Evolutionary conservation across 2,329 filamentous ascomycete genomes (phyloP).

Genomic region (Ascochyta pisi): DNA sequence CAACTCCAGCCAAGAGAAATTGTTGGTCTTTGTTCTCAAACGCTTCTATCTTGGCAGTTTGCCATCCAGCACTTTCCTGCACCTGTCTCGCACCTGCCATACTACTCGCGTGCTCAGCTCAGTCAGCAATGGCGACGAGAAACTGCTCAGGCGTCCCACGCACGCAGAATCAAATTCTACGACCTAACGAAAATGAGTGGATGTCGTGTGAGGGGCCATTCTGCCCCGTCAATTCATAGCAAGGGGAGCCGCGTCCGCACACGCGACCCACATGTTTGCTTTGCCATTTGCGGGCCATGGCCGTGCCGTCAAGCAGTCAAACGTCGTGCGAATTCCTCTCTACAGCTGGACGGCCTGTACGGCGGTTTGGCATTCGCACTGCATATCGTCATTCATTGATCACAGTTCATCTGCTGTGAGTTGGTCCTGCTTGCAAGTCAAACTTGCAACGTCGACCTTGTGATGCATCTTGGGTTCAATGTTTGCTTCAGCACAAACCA

Average conservation of each 20-base stretch:
- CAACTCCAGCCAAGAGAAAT: neutral
- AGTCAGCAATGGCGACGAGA: neutral
- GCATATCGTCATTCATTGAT: too few species aligned
- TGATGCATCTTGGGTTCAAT: too few species aligned
- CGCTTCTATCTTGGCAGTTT: neutral
- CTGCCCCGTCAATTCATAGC: conserved; percentile 1
- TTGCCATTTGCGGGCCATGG: conserved; percentile 1
- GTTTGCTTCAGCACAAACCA: too few species aligned
- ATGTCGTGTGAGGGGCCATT: conserved; percentile 3
- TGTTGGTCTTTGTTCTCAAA: neutral
- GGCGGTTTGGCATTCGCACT: neutral
- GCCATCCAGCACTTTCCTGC: too few species aligned
- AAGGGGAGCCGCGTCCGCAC: conserved; percentile 8
- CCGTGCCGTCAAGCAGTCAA: conserved; percentile 1
- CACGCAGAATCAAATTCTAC: neutral
- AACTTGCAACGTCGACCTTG: too few species aligned
- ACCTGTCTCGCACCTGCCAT: neutral
- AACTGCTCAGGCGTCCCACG: neutral
- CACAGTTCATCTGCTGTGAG: too few species aligned
- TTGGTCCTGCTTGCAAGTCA: too few species aligned
- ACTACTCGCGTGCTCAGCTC: neutral
- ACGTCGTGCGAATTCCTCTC: conserved; percentile 2
- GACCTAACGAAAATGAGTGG: neutral
- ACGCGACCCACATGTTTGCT: conserved; percentile 4
- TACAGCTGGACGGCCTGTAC: neutral